phyloP scores from a whole-genome alignment of 306 rosid species.

The Castanea mollissima region DNA sequence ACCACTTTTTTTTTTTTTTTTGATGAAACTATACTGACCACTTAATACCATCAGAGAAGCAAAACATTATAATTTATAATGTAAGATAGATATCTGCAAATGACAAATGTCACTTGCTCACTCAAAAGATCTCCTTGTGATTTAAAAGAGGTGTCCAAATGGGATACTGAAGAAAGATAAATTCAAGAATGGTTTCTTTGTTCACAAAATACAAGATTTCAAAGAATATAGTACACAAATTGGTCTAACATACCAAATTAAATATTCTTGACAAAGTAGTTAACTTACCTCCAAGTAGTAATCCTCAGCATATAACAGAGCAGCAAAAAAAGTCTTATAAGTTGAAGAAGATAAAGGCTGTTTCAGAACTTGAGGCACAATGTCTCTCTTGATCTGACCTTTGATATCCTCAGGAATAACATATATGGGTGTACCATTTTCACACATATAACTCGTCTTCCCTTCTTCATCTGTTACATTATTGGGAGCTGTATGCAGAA shows the following conservation, averaged over 20 bases:
- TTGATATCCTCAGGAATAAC: constrained; percentile 26
- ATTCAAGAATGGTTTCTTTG: too few relatives aligned
- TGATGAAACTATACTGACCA: too few relatives aligned
- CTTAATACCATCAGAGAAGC: background rate
- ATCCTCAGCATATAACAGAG: constrained; percentile 41
- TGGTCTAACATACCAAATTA: background rate
- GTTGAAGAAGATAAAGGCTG: constrained; percentile 26
- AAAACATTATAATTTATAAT: background rate
- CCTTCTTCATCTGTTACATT: background rate
- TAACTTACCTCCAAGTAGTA: constrained; percentile 30
- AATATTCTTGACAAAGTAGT: background rate
- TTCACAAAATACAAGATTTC: background rate
- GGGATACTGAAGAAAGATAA: too few relatives aligned
- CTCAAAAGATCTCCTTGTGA: too few relatives aligned
- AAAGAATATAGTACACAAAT: background rate
- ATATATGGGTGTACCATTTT: constrained; percentile 13
- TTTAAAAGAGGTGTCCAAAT: too few relatives aligned
- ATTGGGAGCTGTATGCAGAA: background rate
- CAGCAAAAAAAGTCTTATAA: constrained; percentile 39
- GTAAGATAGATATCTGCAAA: background rate
- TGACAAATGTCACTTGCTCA: background rate
- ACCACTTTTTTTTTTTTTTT: too few relatives aligned
- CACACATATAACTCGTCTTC: constrained; percentile 2
- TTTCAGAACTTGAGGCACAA: constrained; percentile 23
- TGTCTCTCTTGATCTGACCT: constrained; percentile 28